Evolutionary conservation across 371 early-diverging fungal species (phyloP).

Genomic region (Rhizomucor miehei): DNA sequence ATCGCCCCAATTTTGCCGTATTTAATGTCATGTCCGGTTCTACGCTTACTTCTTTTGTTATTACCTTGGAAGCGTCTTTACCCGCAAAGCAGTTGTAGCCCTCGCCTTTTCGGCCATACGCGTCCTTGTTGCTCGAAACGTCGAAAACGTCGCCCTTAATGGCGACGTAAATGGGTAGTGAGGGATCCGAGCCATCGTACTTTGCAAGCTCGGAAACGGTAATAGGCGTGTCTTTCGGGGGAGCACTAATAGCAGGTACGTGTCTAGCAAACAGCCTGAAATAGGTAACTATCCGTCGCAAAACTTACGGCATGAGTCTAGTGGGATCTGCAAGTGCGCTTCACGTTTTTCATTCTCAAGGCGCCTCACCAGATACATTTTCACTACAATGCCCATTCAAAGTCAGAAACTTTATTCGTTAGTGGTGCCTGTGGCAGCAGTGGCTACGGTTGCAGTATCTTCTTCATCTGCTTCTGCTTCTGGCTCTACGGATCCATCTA

Average conservation of each 20-base stretch:
- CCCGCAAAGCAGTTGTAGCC: slow-evolving; percentile 79
- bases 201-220: slow-evolving; percentile 65
- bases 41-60: background rate
- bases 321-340: too few relatives aligned
- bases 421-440: background rate
- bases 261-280: too few relatives aligned
- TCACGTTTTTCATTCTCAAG: too few relatives aligned
- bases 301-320: too few relatives aligned
- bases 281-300: too few relatives aligned
- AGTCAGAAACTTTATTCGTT: too few relatives aligned
- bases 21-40: background rate
- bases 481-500: too few relatives aligned
- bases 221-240: slow-evolving; percentile 51
- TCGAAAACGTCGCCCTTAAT: slow-evolving; percentile 84
- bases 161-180: slow-evolving; percentile 75
- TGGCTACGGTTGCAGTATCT: background rate
- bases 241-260: slow-evolving; percentile 22
- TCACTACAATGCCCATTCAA: too few relatives aligned
- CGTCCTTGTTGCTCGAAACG: slow-evolving; percentile 62
- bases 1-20: background rate
- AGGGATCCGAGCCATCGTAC: slow-evolving; percentile 68
- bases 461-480: background rate
- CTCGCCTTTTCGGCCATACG: slow-evolving; percentile 63
- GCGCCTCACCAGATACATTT: too few relatives aligned
- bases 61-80: slow-evolving; percentile 74